Evolutionary conservation across 1,284 basidiomycete species (phyloP).

Genomic region (Cryptococcus neoformans): DNA sequence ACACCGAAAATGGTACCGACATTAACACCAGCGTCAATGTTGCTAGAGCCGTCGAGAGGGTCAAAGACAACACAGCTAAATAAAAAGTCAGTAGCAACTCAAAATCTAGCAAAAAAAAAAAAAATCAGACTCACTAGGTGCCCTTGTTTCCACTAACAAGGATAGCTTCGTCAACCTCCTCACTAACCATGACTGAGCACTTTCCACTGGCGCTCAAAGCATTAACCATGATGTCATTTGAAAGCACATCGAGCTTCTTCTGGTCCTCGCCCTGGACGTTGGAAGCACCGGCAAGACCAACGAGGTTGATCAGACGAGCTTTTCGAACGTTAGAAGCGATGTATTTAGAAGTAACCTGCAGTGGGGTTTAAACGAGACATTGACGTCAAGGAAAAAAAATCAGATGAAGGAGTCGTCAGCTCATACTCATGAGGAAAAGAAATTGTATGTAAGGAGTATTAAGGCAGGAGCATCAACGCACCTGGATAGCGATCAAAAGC

Average conservation of each 20-base stretch:
- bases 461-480: no score
- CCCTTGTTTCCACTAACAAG: conserved; percentile 65
- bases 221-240: conserved; percentile 99
- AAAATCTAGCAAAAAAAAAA: neutral
- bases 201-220: conserved; percentile 89
- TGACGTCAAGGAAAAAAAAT: neutral
- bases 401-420: neutral
- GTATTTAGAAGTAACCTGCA: conserved; percentile 65
- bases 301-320: conserved; percentile 96
- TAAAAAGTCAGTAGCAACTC: neutral
- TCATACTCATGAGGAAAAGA: neutral
- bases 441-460: neutral
- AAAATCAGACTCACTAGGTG: conserved; percentile 57
- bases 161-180: conserved; percentile 86
- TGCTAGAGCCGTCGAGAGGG: conserved; percentile 95
- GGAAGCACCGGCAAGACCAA: conserved; percentile 91
- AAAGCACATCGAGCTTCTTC: conserved; percentile 97
- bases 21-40: conserved; percentile 99
- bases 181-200: conserved; percentile 93
- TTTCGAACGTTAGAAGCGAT: conserved; percentile 98
- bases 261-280: conserved; percentile 99
- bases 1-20: conserved; percentile 99
- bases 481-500: conserved; percentile 91
- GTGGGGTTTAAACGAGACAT: neutral
- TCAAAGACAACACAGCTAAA: conserved; percentile 92